Conservation (phyloP, 2,329 filamentous ascomycete genomes). For the Cordyceps sp. region DNA sequence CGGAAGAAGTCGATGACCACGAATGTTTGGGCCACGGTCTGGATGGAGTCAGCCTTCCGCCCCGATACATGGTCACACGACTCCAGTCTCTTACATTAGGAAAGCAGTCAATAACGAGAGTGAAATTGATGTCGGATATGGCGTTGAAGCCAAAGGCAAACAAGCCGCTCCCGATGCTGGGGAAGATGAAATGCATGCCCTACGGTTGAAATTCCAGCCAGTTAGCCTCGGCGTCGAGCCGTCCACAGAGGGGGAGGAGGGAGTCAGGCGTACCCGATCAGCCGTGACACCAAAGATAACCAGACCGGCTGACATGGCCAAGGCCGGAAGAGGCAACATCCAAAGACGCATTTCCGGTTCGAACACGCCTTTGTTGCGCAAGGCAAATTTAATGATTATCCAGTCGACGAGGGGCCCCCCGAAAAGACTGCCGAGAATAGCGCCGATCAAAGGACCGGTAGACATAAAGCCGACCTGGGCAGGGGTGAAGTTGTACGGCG, state of each 20-base stretch:
- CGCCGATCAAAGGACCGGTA: slow-evolving; percentile 15
- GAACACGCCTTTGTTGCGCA: slow-evolving; percentile 20
- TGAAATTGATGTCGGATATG: slow-evolving; percentile 14
- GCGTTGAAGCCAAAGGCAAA: slow-evolving; percentile 10
- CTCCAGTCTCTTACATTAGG: slow-evolving; percentile 16
- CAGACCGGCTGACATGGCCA: slow-evolving; percentile 17
- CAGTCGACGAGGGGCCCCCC: slow-evolving; percentile 20
- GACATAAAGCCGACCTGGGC: slow-evolving; percentile 9
- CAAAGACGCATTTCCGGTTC: slow-evolving; percentile 24
- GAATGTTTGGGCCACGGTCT: slow-evolving; percentile 9
- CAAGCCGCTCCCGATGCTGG: slow-evolving; percentile 16
- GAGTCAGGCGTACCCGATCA: neutral
- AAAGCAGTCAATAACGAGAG: slow-evolving; percentile 20
- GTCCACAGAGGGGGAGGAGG: neutral
- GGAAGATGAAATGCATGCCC: slow-evolving; percentile 1
- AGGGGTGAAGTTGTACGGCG: slow-evolving; percentile 13
- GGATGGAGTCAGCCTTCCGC: neutral
- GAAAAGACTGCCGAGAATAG: slow-evolving; percentile 17
- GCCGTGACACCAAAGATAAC: slow-evolving; percentile 1
- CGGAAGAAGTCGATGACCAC: slow-evolving; percentile 8
- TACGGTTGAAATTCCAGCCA: neutral
- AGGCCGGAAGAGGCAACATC: slow-evolving; percentile 19
- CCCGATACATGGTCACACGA: neutral
- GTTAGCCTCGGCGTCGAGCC: neutral
- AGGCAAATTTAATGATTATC: slow-evolving; percentile 16